A percentile compares a stretch with the other conserved stretches of the same genome.
Evolutionary conservation across 805 yeast genomes (phyloP).

Genomic region (Torulaspora indica): DNA sequence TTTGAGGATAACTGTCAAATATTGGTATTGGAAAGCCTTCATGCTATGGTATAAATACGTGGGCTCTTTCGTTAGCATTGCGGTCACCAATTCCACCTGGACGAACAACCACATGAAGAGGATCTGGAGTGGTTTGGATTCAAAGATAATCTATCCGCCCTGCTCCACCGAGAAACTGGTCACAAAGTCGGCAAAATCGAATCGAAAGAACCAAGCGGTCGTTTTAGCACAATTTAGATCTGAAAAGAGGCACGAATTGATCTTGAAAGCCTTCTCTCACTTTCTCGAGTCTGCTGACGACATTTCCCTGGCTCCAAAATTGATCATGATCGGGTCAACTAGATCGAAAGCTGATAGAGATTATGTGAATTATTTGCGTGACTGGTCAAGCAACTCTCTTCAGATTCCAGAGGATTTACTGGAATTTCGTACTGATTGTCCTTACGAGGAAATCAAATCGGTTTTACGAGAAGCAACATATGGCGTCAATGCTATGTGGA

Average conservation of each 20-base stretch:
- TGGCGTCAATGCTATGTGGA: conserved; percentile 98
- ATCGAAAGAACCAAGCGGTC: conserved; percentile 38
- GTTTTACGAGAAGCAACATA: conserved; percentile 54
- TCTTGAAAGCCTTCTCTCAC: conserved; percentile 57
- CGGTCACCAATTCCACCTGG: conserved; percentile 87
- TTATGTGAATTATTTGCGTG: conserved; percentile 49
- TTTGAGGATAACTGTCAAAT: conserved; percentile 38
- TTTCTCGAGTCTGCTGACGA: conserved; percentile 38
- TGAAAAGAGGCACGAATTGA: conserved; percentile 81
- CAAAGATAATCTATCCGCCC: conserved; percentile 75
- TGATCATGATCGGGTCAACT: conserved; percentile 80
- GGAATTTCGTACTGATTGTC: conserved; percentile 66
- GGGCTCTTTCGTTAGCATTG: conserved; percentile 62
- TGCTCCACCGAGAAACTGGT: conserved; percentile 64
- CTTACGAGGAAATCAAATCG: conserved; percentile 56
- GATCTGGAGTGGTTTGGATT: conserved; percentile 54
- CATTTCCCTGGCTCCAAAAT: conserved; percentile 41
- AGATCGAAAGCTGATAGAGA: conserved; percentile 62
- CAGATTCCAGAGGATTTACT: conserved; percentile 41
- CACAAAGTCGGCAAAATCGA: conserved; percentile 22
- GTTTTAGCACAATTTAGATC: conserved; percentile 88
- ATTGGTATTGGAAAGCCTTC: conserved; percentile 66
- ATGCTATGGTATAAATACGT: conserved; percentile 58
- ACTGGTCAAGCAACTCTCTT: conserved; percentile 39
- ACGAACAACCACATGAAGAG: conserved; percentile 66